Conservation (phyloP, 2,329 filamentous ascomycete genomes). For the Chalaropsis thielavioides region DNA sequence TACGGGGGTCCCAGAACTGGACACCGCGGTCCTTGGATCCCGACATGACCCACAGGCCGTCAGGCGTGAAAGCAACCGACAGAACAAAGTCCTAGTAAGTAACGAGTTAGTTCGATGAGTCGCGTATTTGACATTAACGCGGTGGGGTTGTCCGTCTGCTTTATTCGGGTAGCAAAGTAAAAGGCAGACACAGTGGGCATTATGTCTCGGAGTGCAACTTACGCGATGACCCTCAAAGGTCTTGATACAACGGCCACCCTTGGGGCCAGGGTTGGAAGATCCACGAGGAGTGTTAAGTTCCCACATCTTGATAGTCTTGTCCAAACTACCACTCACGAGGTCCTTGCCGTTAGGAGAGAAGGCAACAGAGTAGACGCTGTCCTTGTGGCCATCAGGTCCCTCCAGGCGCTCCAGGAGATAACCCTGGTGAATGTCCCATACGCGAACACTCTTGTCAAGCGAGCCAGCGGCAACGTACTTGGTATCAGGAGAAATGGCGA, state of each 20-base stretch:
- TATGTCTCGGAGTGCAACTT: constrained; percentile 24
- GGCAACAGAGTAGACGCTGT: constrained; percentile 90
- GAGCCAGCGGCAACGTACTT: constrained; percentile 90
- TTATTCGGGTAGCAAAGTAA: no score
- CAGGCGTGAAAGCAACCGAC: constrained; percentile 85
- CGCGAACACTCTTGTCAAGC: constrained; percentile 91
- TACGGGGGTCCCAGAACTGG: constrained; percentile 95
- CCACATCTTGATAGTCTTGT: constrained; percentile 99
- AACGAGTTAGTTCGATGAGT: constrained; percentile 22
- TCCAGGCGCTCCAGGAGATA: constrained; percentile 84
- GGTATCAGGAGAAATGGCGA: constrained; percentile 91
- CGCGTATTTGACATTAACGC: no score
- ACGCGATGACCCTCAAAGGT: constrained; percentile 96
- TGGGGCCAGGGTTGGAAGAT: constrained; percentile 50
- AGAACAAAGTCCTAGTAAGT: constrained; percentile 73
- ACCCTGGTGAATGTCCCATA: constrained; percentile 83
- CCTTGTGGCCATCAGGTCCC: constrained; percentile 86
- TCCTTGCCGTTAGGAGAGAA: constrained; percentile 90
- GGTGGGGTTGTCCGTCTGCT: no score
- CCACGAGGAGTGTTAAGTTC: constrained; percentile 64
- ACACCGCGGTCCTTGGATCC: constrained; percentile 95
- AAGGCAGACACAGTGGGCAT: neutral
- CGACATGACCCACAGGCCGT: constrained; percentile 89
- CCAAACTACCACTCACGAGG: constrained; percentile 83
- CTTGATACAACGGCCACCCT: constrained; percentile 85